Conservation (phyloP, 1,139 yeast genomes). For the Pneumocystis murina region DNA sequence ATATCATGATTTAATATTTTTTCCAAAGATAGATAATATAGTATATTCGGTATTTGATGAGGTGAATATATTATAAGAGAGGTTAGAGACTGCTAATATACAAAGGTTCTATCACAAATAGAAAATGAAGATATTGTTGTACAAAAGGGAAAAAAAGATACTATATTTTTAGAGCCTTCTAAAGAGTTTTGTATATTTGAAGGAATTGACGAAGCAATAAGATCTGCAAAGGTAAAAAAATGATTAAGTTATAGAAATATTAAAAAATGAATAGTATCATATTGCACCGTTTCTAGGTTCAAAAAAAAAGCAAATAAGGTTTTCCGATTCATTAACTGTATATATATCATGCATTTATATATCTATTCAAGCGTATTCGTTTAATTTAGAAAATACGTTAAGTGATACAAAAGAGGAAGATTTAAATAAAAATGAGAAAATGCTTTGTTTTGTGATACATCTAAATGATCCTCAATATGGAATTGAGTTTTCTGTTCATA, state of each 20-base stretch:
- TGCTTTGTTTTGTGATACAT: not conserved
- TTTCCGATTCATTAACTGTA: not conserved
- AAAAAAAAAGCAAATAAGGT: not conserved
- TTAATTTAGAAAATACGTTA: not conserved
- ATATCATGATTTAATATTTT: constrained; percentile 70
- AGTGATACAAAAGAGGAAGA: not conserved
- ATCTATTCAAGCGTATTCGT: not conserved
- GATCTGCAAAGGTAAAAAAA: constrained; percentile 62
- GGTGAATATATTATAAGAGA: constrained; percentile 72
- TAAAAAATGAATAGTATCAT: not conserved
- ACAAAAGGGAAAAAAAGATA: constrained; percentile 29
- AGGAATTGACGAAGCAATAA: constrained; percentile 78
- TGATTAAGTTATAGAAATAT: not conserved
- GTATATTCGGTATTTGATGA: constrained; percentile 56
- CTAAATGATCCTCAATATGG: not conserved
- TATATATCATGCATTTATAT: not conserved
- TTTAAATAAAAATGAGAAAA: not conserved
- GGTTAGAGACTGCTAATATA: constrained; percentile 34
- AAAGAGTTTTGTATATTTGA: constrained; percentile 36
- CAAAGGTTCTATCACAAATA: constrained; percentile 5
- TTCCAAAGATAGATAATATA: constrained; percentile 47
- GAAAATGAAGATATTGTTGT: constrained; percentile 23
- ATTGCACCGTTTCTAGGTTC: not conserved
- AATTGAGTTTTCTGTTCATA: not conserved
- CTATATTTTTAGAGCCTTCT: not conserved